A percentile compares a stretch with the other conserved stretches of the same genome.
phyloP scores from a whole-genome alignment of 129 eudicot genomes.

The Sambucus nigra region DNA sequence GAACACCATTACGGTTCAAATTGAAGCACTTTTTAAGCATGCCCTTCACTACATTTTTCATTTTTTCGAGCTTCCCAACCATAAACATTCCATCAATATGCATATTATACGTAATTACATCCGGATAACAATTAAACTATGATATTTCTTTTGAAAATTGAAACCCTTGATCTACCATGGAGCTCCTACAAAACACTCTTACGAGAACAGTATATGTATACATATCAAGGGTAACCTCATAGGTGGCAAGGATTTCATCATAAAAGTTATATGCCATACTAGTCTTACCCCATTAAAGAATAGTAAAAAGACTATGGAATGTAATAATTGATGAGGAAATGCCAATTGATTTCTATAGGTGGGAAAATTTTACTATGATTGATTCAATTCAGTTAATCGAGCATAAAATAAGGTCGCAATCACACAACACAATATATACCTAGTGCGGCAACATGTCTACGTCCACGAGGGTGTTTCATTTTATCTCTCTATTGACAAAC shows the following conservation, averaged over 20 bases:
- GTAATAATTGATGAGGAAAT: conserved; percentile 31
- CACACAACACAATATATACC: no score
- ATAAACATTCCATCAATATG: conserved; percentile 46
- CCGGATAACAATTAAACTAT: conserved; percentile 17
- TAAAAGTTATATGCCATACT: conserved; percentile 26
- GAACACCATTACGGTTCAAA: conserved; percentile 45
- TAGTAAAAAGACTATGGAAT: conserved; percentile 26
- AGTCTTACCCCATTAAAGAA: conserved; percentile 31
- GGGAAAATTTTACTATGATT: conserved; percentile 24
- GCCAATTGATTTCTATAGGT: conserved; percentile 34
- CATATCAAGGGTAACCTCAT: conserved; percentile 32
- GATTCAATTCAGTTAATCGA: no score
- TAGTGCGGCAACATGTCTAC: no score
- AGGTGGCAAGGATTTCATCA: conserved; percentile 47
- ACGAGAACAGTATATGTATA: conserved; percentile 34
- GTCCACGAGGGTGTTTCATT: no score
- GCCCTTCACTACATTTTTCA: conserved; percentile 32
- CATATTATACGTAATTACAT: conserved; percentile 37
- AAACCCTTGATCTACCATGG: conserved; percentile 35
- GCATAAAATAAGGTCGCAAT: no score
- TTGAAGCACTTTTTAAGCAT: conserved; percentile 25
- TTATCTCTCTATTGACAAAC: no score
- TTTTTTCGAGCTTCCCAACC: conserved; percentile 29
- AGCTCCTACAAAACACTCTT: conserved; percentile 42
- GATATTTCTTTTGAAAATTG: conserved; percentile 36